Evolutionary conservation across 2,329 filamentous ascomycete species (phyloP).

Genomic region (Didymellaceae sp.): DNA sequence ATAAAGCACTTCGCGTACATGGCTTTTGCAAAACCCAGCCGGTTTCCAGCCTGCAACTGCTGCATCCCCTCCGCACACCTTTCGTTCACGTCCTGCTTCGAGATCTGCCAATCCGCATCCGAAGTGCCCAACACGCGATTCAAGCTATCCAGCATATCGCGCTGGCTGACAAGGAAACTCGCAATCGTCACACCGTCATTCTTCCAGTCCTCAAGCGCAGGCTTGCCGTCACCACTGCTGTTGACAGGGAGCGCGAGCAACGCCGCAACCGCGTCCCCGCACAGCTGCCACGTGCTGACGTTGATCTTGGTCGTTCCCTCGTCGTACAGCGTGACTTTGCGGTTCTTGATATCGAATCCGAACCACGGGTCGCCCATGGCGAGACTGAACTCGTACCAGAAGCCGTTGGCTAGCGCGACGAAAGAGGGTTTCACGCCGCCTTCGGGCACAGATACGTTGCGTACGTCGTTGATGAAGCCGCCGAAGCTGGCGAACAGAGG

Average conservation of each 20-base stretch:
- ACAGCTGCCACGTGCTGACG: conserved; percentile 65
- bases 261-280: conserved; percentile 60
- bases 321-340: conserved; percentile 36
- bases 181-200: conserved; percentile 31
- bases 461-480: conserved; percentile 17
- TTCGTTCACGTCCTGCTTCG: conserved; percentile 54
- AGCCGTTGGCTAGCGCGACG: conserved; percentile 27
- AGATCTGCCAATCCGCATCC: conserved; percentile 67
- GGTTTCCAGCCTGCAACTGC: conserved; percentile 53
- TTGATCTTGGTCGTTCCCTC: conserved; percentile 44
- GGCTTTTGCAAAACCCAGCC: conserved; percentile 54
- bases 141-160: conserved; percentile 69
- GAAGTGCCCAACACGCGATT: conserved; percentile 64
- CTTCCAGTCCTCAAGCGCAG: conserved; percentile 17
- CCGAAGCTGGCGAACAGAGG: conserved; percentile 11
- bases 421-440: conserved; percentile 6
- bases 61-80: conserved; percentile 59
- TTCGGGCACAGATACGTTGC: conserved; percentile 1
- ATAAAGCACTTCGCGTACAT: conserved; percentile 51
- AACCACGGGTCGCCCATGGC: conserved; percentile 32
- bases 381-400: conserved; percentile 52
- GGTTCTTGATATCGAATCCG: conserved; percentile 49
- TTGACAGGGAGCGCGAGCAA: conserved; percentile 48
- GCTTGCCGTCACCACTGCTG: not conserved
- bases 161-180: conserved; percentile 55